Evolutionary conservation across 768 basidiomycete species (phyloP).

Genomic region (Hericium alpestre): DNA sequence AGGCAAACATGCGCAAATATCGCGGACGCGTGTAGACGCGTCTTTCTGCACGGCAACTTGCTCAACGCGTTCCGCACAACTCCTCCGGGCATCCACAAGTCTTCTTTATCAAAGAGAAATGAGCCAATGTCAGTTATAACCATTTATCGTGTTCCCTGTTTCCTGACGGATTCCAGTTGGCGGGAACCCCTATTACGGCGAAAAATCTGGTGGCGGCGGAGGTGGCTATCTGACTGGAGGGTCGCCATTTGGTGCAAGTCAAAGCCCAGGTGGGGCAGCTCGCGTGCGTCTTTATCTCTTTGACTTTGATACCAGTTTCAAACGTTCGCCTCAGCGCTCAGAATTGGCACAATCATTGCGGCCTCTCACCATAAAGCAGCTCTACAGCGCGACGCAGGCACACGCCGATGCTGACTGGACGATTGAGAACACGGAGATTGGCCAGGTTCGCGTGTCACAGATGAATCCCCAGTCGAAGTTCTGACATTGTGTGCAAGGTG

Average conservation of each 20-base stretch:
- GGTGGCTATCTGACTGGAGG: conserved; percentile 52
- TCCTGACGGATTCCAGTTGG: conserved; percentile 11
- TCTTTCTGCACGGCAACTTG: background rate
- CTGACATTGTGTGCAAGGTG: conserved; percentile 33
- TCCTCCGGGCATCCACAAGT: background rate
- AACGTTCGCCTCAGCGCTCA: conserved; percentile 20
- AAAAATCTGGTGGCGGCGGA: conserved; percentile 36
- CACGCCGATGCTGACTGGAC: conserved; percentile 86
- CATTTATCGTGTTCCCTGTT: background rate
- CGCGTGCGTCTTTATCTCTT: conserved; percentile 22
- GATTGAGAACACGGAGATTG: conserved; percentile 70
- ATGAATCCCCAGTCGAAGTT: background rate
- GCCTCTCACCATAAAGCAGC: conserved; percentile 71
- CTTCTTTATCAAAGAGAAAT: conserved; percentile 17
- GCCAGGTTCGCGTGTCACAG: conserved; percentile 45
- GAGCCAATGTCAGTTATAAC: conserved; percentile 33
- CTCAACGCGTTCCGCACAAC: background rate
- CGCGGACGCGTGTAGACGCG: conserved; percentile 5
- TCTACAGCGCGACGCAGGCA: conserved; percentile 65
- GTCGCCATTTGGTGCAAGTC: conserved; percentile 45
- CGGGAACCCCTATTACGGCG: conserved; percentile 31
- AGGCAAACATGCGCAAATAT: conserved; percentile 11
- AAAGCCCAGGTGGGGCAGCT: conserved; percentile 48
- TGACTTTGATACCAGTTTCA: too few species aligned
- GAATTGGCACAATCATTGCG: conserved; percentile 41